Evolutionary conservation across 805 yeast species (phyloP).

Genomic region (Lipomyces lipofer): DNA sequence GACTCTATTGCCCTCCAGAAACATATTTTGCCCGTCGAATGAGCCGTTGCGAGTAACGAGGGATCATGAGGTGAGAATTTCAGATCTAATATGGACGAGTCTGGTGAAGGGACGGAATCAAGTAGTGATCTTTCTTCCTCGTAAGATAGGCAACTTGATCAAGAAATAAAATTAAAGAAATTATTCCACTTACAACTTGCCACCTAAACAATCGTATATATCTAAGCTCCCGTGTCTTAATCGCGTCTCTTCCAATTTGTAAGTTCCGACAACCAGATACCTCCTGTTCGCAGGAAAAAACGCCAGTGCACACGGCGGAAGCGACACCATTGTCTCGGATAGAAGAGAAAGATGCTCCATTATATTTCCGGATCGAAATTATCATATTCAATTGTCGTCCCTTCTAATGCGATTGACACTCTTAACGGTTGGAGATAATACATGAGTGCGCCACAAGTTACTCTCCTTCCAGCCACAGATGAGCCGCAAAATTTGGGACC

Average conservation of each 20-base stretch:
- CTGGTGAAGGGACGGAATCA: conserved; percentile 33
- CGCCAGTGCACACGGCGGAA: conserved; percentile 84
- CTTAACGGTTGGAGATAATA: too few species aligned
- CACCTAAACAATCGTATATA: conserved; percentile 40
- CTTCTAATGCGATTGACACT: too few species aligned
- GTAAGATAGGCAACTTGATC: neutral
- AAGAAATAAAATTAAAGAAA: too few species aligned
- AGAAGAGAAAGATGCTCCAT: conserved; percentile 3
- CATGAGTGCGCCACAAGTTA: too few species aligned
- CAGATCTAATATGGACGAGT: conserved; percentile 67
- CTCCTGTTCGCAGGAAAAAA: conserved; percentile 53
- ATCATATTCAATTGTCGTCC: too few species aligned
- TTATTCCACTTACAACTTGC: conserved; percentile 11
- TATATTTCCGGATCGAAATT: too few species aligned
- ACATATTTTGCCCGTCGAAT: conserved; percentile 74
- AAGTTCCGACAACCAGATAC: conserved; percentile 71
- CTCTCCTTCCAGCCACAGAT: too few species aligned
- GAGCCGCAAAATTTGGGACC: too few species aligned
- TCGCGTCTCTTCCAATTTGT: conserved; percentile 64
- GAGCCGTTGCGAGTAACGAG: conserved; percentile 58
- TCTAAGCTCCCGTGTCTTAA: conserved; percentile 65
- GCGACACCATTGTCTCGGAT: conserved; percentile 40
- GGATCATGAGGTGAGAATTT: conserved; percentile 62
- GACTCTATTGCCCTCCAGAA: conserved; percentile 54
- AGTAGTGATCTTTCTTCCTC: too few species aligned